phyloP scores from a whole-genome alignment of 202 grass and related monocot species.

The Carex arenaria region DNA sequence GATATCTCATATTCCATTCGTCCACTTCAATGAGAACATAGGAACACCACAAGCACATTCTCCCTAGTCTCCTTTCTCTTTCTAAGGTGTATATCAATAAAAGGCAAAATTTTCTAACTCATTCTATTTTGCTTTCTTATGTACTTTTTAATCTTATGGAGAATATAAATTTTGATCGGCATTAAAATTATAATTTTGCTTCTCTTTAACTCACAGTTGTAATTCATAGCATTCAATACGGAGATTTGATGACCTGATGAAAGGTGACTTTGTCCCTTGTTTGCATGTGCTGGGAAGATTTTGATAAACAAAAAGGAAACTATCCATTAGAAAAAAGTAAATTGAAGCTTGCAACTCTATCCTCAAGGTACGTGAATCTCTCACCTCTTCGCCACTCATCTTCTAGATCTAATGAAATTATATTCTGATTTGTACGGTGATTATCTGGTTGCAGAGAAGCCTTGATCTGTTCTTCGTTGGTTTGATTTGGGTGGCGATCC shows the following conservation, averaged over 20 bases:
- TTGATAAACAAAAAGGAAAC: no score
- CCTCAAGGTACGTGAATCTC: background rate
- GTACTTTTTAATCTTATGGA: no score
- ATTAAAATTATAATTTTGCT: background rate
- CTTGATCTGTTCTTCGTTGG: conserved; percentile 52
- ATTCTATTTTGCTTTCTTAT: background rate
- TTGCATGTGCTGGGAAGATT: background rate
- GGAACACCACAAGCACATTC: no score
- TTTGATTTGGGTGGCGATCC: conserved; percentile 49
- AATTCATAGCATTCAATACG: background rate
- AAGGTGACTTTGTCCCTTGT: background rate
- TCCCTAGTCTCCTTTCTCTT: no score
- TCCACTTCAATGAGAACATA: background rate
- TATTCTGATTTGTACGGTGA: no score
- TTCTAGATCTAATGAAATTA: conserved; percentile 35
- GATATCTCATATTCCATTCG: background rate
- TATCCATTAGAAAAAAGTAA: no score
- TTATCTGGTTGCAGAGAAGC: conserved; percentile 31
- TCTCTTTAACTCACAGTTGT: background rate
- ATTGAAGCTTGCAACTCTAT: background rate
- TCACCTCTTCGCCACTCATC: conserved; percentile 36
- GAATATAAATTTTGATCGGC: no score
- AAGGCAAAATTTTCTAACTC: no score
- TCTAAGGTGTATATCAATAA: no score
- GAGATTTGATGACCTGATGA: background rate